Conservation (phyloP, 768 basidiomycete genomes). For the Lactifluus volemus region DNA sequence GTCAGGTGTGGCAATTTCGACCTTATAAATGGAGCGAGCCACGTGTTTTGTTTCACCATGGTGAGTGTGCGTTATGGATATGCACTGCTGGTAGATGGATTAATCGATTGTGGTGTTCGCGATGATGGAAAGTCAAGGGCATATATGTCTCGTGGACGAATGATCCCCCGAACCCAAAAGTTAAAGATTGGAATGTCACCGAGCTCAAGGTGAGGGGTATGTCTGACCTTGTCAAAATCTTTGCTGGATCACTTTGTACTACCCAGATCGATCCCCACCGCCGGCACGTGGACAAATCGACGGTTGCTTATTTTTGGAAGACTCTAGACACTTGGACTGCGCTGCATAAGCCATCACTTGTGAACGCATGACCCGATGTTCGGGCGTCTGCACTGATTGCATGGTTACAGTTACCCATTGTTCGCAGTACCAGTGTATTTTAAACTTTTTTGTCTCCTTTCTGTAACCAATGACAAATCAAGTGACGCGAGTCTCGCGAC, state of each 20-base stretch:
- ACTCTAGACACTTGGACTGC: conserved; percentile 79
- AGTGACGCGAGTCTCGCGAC: too few species aligned
- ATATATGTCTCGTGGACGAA: conserved; percentile 93
- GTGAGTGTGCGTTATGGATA: conserved; percentile 34
- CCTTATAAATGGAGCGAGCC: conserved; percentile 98
- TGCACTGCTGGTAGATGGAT: not conserved
- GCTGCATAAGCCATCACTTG: conserved; percentile 70
- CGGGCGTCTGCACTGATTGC: not conserved
- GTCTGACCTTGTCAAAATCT: not conserved
- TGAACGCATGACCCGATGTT: conserved; percentile 31
- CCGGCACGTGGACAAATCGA: conserved; percentile 89
- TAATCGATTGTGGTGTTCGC: not conserved
- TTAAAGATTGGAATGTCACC: conserved; percentile 96
- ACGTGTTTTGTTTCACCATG: conserved; percentile 85
- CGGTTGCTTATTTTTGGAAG: conserved; percentile 96
- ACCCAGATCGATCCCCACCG: conserved; percentile 79
- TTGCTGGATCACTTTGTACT: not conserved
- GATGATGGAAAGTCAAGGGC: conserved; percentile 65
- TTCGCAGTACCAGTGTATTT: too few species aligned
- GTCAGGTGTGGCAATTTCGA: conserved; percentile 96
- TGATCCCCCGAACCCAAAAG: conserved; percentile 79
- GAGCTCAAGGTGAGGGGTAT: conserved; percentile 64
- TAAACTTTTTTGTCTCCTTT: too few species aligned
- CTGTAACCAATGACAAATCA: too few species aligned
- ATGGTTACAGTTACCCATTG: not conserved